These are phyloP conservation scores for Elsinoe ampelina DNA, from an alignment of 2,329 filamentous ascomycete genomes.

Conservation along the genomic window DNA sequence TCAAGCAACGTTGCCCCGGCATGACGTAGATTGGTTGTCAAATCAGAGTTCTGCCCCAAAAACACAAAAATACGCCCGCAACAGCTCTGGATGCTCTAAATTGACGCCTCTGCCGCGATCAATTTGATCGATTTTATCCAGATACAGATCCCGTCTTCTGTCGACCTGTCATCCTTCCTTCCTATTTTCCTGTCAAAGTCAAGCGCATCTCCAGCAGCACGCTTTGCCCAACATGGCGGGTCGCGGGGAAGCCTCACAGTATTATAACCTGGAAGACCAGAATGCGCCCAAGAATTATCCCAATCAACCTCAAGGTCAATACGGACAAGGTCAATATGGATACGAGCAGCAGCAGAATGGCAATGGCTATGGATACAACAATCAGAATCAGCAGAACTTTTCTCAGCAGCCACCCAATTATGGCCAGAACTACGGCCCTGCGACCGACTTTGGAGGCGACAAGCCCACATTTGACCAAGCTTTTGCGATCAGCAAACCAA, in stretches of 20 bases:
- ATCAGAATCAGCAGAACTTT: conserved; percentile 17
- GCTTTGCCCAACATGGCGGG: conserved; percentile 16
- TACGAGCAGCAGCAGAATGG: conserved; percentile 25
- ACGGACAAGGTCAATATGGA: conserved; percentile 25
- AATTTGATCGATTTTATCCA: not conserved
- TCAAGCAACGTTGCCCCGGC: conserved; percentile 3
- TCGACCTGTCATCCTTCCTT: not conserved
- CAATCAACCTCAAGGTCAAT: conserved; percentile 18
- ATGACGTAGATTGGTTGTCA: conserved; percentile 10
- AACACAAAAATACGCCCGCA: not conserved
- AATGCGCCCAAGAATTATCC: conserved; percentile 16
- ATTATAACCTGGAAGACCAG: conserved; percentile 27
- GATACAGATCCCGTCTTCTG: not conserved
- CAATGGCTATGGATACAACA: conserved; percentile 17
- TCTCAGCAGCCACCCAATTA: conserved; percentile 29
- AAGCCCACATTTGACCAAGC: conserved; percentile 62
- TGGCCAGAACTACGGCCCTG: conserved; percentile 28
- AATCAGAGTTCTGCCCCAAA: not conserved
- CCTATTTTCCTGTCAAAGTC: not conserved
- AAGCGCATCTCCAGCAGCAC: not conserved
- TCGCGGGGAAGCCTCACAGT: conserved; percentile 29
- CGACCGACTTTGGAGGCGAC: conserved; percentile 27
- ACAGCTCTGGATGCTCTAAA: conserved; percentile 5
- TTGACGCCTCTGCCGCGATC: not conserved
- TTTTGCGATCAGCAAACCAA: conserved; percentile 75